Percentiles rank a stretch among this genome's conserved stretches.
Evolutionary conservation across 2,329 filamentous ascomycete species (phyloP).

Genomic region (Fusarium phyllophilum): DNA sequence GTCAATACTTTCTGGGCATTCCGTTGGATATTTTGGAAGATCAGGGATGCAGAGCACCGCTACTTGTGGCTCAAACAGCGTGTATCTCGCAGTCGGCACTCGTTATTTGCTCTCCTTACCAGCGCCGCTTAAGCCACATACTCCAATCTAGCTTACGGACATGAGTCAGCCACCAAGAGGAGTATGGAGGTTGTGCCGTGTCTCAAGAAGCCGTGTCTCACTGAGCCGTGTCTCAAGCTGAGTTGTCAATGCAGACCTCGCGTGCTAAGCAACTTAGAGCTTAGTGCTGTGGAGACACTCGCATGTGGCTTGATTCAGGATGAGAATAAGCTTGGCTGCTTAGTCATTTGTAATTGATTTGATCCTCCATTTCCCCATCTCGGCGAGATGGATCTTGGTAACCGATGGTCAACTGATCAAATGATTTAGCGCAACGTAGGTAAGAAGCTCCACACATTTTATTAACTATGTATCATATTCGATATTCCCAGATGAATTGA

Average conservation of each 20-base stretch:
- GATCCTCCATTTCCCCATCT: neutral
- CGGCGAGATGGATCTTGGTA: neutral
- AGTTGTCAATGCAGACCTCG: neutral
- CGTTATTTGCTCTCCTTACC: neutral
- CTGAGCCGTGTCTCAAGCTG: neutral
- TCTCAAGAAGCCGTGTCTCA: neutral
- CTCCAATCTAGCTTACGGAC: rapidly evolving
- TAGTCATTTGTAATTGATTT: neutral
- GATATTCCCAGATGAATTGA: rapidly evolving
- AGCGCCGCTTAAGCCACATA: neutral
- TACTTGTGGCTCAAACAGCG: neutral
- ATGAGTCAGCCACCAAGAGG: neutral
- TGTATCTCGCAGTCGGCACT: neutral
- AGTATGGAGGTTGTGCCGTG: neutral
- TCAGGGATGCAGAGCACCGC: rapidly evolving
- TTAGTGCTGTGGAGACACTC: rapidly evolving
- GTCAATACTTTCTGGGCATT: neutral
- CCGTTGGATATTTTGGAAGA: neutral
- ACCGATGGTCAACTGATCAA: no score
- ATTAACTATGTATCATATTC: neutral
- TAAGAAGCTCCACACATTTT: neutral
- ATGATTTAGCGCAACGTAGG: neutral
- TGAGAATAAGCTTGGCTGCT: neutral
- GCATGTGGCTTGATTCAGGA: neutral
- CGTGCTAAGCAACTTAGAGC: rapidly evolving